These are phyloP conservation scores for Cruciata laevipes DNA, from an alignment of 257 asterid species.

Conservation along the genomic window DNA sequence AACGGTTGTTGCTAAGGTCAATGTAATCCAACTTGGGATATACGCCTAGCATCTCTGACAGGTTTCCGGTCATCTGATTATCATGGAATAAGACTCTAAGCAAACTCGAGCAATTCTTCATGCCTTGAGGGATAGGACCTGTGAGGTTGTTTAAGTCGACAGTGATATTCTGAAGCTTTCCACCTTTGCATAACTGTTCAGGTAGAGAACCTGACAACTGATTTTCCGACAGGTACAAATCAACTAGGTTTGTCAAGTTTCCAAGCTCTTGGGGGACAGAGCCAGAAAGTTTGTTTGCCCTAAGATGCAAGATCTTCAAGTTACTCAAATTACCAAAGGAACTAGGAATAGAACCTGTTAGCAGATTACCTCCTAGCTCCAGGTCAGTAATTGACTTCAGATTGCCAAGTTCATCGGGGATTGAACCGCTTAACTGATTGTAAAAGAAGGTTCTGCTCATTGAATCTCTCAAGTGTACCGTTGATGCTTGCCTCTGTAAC, in stretches of 20 bases:
- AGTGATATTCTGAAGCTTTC: slow-evolving; percentile 19
- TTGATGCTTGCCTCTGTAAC: neutral
- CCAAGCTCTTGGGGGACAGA: slow-evolving; percentile 21
- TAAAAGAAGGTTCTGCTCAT: neutral
- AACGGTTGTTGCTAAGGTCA: slow-evolving; percentile 29
- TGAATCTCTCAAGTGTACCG: slow-evolving; percentile 20
- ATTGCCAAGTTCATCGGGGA: slow-evolving; percentile 23
- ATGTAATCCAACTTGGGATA: slow-evolving; percentile 28
- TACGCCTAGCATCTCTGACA: slow-evolving; percentile 28
- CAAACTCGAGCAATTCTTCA: slow-evolving; percentile 32
- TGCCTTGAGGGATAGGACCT: slow-evolving; percentile 25
- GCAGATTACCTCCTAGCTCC: neutral
- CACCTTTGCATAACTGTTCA: slow-evolving; percentile 26
- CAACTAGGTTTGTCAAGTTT: slow-evolving; percentile 10
- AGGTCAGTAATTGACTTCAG: slow-evolving; percentile 9
- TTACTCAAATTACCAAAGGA: slow-evolving; percentile 10
- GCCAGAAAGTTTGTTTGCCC: slow-evolving; percentile 16
- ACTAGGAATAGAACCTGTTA: slow-evolving; percentile 15
- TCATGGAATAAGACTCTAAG: slow-evolving; percentile 18
- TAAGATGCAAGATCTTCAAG: neutral
- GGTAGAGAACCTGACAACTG: slow-evolving; percentile 30
- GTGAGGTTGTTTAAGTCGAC: slow-evolving; percentile 17
- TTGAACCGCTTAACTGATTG: slow-evolving; percentile 16
- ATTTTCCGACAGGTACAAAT: slow-evolving; percentile 13
- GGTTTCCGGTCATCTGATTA: slow-evolving; percentile 28